These are phyloP conservation scores for Neoboletus brunneissimus DNA, from an alignment of 768 basidiomycete genomes.

Conservation along the genomic window DNA sequence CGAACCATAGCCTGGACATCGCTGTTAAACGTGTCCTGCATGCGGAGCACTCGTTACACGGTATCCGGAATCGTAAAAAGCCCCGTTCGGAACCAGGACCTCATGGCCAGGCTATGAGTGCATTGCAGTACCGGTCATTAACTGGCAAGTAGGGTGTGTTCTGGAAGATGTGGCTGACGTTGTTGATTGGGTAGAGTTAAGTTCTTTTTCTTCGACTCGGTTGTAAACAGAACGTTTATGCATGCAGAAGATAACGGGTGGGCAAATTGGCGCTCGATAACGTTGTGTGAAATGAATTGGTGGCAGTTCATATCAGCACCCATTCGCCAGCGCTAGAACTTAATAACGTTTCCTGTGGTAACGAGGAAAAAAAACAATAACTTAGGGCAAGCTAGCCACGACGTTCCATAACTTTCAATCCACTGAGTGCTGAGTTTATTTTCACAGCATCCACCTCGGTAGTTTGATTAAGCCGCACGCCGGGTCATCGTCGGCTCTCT, in stretches of 20 bases:
- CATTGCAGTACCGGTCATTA: background rate
- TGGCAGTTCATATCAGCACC: background rate
- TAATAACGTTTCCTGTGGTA: background rate
- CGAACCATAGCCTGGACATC: background rate
- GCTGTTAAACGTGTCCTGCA: background rate
- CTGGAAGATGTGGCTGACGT: constrained; percentile 1
- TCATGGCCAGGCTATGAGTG: constrained; percentile 5
- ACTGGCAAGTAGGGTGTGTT: background rate
- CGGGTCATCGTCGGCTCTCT: background rate
- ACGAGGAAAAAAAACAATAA: background rate
- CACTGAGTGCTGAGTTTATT: background rate
- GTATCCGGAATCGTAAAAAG: background rate
- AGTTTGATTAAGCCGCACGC: background rate
- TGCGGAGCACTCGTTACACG: constrained; percentile 1
- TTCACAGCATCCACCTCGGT: background rate
- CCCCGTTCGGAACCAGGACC: background rate
- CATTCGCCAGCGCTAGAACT: constrained; percentile 7
- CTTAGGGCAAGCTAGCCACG: background rate
- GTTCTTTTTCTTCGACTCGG: background rate
- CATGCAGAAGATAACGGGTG: background rate
- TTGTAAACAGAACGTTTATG: background rate
- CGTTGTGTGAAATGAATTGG: background rate
- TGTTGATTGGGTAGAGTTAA: background rate
- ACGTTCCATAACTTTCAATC: constrained; percentile 1
- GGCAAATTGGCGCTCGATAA: background rate